Conservation (phyloP, 352 stramenopile genomes). For the Stramenopiles sp. region DNA sequence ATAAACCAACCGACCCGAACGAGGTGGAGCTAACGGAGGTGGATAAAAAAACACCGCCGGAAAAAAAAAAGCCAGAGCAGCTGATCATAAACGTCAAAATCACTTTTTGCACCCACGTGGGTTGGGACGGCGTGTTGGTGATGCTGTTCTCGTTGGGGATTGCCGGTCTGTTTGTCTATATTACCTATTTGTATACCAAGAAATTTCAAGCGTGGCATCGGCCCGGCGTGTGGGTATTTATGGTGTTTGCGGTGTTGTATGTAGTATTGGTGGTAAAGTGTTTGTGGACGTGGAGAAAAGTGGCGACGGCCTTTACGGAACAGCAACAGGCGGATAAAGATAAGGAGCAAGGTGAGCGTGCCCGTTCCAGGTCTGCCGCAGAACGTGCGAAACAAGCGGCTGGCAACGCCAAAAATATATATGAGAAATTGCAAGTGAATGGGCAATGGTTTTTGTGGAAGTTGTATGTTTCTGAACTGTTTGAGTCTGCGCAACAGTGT, state of each 20-base stretch:
- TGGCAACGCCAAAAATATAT: not conserved
- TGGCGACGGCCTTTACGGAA: not conserved
- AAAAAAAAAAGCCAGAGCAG: not conserved
- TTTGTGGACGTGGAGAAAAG: not conserved
- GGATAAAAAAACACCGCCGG: not conserved
- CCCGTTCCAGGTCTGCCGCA: not conserved
- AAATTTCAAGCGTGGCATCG: conserved; percentile 6
- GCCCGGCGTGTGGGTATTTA: not conserved
- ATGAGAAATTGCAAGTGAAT: conserved; percentile 7
- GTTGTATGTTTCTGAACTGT: conserved; percentile 3
- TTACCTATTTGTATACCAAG: conserved; percentile 9
- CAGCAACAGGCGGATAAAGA: not conserved
- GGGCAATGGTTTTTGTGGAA: conserved; percentile 9
- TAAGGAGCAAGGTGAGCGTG: not conserved
- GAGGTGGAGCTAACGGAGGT: not conserved
- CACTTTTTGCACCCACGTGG: not conserved
- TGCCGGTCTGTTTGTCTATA: not conserved
- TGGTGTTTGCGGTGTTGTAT: conserved; percentile 9
- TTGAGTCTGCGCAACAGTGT: conserved; percentile 10
- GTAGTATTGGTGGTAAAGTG: not conserved
- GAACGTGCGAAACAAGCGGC: conserved; percentile 1
- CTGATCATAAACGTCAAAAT: not conserved
- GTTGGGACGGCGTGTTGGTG: conserved; percentile 7
- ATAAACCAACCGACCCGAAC: not conserved
- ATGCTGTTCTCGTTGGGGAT: not conserved